A percentile compares a stretch with the other conserved stretches of the same genome.
Evolutionary conservation across 306 rosid species (phyloP).

Genomic region (Cotoneaster glaucophyllus): DNA sequence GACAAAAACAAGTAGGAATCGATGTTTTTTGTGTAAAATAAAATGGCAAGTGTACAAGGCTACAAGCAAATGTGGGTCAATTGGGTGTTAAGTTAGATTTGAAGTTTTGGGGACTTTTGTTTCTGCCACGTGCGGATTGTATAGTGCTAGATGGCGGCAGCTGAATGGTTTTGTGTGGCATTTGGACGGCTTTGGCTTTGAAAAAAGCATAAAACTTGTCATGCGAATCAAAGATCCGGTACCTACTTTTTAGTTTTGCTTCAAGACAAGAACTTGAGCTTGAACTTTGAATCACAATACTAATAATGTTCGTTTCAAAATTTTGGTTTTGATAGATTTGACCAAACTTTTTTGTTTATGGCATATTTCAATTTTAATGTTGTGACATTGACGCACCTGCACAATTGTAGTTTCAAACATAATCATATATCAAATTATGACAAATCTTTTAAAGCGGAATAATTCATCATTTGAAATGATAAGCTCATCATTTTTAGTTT

Average conservation of each 20-base stretch:
- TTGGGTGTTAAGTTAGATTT: slow-evolving; percentile 13
- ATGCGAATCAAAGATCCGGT: slow-evolving; percentile 6
- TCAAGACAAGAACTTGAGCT: not conserved
- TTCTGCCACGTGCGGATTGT: slow-evolving; percentile 20
- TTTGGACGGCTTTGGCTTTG: slow-evolving; percentile 11
- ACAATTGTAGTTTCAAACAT: no score
- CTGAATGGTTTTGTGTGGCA: not conserved
- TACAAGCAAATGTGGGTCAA: slow-evolving; percentile 4
- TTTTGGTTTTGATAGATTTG: not conserved
- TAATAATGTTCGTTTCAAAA: not conserved
- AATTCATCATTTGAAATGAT: no score
- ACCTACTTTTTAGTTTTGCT: slow-evolving; percentile 13
- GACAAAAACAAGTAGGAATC: not conserved
- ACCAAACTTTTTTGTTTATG: not conserved
- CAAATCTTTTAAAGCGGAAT: no score
- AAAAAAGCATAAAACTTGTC: slow-evolving; percentile 4
- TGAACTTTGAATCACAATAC: not conserved
- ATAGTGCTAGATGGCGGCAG: not conserved
- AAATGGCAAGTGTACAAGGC: no score
- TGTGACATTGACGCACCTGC: not conserved
- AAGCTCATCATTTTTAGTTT: no score
- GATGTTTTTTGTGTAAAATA: not conserved
- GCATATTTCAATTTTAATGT: not conserved
- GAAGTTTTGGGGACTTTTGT: not conserved
- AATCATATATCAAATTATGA: no score